A percentile compares a stretch with the other conserved stretches of the same genome.
Conservation (phyloP, 2,329 filamentous ascomycete genomes). For the Leptographium procerum region DNA sequence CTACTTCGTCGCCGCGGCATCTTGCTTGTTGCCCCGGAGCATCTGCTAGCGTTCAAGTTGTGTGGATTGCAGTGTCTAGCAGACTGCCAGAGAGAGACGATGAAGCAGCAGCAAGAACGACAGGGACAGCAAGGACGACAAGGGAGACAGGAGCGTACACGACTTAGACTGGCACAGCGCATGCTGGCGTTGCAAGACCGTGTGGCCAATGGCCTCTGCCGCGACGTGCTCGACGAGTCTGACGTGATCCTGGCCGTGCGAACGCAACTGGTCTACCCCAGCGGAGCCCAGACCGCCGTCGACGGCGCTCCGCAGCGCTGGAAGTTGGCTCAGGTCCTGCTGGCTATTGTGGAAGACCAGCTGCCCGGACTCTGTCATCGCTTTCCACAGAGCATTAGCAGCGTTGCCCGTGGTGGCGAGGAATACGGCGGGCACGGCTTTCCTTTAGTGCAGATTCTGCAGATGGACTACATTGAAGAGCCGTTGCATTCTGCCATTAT, state of each 20-base stretch:
- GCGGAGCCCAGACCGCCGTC: conserved; percentile 32
- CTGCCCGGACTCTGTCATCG: conserved; percentile 22
- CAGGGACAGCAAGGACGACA: conserved; percentile 18
- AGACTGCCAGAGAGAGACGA: conserved; percentile 28
- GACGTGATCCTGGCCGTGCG: conserved; percentile 42
- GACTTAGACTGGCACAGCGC: background rate
- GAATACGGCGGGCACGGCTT: conserved; percentile 27
- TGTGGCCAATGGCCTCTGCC: conserved; percentile 31
- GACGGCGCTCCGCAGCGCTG: conserved; percentile 44
- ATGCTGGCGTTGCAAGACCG: conserved; percentile 42
- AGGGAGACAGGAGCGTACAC: background rate
- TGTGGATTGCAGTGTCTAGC: conserved; percentile 46
- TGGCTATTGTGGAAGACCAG: conserved; percentile 28
- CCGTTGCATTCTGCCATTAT: conserved; percentile 28
- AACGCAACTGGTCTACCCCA: conserved; percentile 47
- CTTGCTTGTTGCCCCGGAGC: conserved; percentile 50
- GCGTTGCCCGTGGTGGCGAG: conserved; percentile 21
- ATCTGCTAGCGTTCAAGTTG: conserved; percentile 53
- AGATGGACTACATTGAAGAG: conserved; percentile 30
- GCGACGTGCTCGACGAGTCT: conserved; percentile 56
- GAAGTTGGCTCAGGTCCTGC: conserved; percentile 29
- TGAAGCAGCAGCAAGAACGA: background rate
- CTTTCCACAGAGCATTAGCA: conserved; percentile 33
- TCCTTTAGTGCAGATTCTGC: conserved; percentile 46
- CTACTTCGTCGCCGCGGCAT: conserved; percentile 35